A percentile compares a stretch with the other conserved stretches of the same genome.
phyloP scores from a whole-genome alignment of 345 rosid genomes.

The Microthlaspi erraticum region DNA sequence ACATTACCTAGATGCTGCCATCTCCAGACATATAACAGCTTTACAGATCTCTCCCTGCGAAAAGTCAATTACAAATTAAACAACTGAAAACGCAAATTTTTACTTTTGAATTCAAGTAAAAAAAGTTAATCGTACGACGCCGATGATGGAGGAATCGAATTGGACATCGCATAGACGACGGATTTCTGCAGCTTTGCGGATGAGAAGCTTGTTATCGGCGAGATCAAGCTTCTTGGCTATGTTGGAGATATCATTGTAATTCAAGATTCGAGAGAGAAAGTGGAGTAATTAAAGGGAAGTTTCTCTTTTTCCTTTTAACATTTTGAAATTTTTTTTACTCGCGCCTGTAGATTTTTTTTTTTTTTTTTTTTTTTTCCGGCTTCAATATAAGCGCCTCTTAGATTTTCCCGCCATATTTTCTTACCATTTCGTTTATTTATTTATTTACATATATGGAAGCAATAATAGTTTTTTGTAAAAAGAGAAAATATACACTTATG shows the following conservation, averaged over 20 bases:
- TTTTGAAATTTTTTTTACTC: background rate
- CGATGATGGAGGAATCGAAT: constrained; percentile 82
- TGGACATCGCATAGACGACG: constrained; percentile 88
- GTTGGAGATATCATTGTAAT: constrained; percentile 61
- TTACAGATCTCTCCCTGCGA: constrained; percentile 84
- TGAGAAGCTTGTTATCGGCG: constrained; percentile 55
- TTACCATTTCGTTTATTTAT: too few relatives aligned
- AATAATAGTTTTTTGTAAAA: too few relatives aligned
- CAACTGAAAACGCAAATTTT: background rate
- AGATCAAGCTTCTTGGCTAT: constrained; percentile 69
- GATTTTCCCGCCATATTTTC: constrained; percentile 4
- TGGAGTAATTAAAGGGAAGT: background rate
- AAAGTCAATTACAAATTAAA: background rate
- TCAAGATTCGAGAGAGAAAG: background rate
- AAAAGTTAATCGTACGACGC: constrained; percentile 60
- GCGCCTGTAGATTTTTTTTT: background rate
- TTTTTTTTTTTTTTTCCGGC: background rate
- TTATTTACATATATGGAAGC: too few relatives aligned
- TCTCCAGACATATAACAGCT: constrained; percentile 82
- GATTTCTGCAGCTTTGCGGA: constrained; percentile 80
- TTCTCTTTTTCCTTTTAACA: background rate
- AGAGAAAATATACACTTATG: too few relatives aligned
- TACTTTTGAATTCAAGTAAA: background rate
- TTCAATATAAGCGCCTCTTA: background rate
- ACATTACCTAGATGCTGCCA: constrained; percentile 69